Conservation (phyloP, 257 asterid species). For the Fraxinus quadrangulata region DNA sequence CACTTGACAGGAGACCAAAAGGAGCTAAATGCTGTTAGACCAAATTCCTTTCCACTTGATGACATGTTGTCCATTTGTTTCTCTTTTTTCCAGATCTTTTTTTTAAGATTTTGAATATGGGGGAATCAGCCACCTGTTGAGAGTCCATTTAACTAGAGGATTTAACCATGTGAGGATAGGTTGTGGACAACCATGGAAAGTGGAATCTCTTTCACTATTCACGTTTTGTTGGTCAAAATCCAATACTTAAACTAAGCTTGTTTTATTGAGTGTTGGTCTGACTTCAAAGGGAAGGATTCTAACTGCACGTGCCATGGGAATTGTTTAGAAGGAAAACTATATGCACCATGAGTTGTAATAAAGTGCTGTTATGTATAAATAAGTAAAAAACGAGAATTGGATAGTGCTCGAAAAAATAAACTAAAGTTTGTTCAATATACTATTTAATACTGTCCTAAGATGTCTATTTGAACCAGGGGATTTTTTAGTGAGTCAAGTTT, state of each 20-base stretch:
- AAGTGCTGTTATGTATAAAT: background rate
- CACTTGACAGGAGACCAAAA: no score
- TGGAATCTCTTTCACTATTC: constrained; percentile 33
- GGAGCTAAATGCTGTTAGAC: no score
- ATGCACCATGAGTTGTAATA: background rate
- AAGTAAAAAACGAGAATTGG: background rate
- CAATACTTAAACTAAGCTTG: constrained; percentile 17
- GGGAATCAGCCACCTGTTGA: constrained; percentile 43
- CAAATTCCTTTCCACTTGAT: no score
- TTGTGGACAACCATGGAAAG: constrained; percentile 10
- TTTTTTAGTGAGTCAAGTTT: no score
- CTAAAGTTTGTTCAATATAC: no score
- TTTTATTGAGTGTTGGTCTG: constrained; percentile 39
- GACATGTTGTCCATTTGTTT: no score
- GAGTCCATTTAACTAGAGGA: constrained; percentile 21
- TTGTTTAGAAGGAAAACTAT: constrained; percentile 17
- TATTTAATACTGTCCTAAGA: no score
- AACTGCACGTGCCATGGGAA: constrained; percentile 33
- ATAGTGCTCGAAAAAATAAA: no score
- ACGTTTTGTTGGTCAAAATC: constrained; percentile 25
- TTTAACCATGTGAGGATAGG: constrained; percentile 36
- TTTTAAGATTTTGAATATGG: background rate
- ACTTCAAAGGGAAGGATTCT: constrained; percentile 8
- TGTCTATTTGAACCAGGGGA: no score
- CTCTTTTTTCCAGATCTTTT: no score